Evolutionary conservation across 2,329 filamentous ascomycete species (phyloP).

Genomic region (Helicocarpus griseus): DNA sequence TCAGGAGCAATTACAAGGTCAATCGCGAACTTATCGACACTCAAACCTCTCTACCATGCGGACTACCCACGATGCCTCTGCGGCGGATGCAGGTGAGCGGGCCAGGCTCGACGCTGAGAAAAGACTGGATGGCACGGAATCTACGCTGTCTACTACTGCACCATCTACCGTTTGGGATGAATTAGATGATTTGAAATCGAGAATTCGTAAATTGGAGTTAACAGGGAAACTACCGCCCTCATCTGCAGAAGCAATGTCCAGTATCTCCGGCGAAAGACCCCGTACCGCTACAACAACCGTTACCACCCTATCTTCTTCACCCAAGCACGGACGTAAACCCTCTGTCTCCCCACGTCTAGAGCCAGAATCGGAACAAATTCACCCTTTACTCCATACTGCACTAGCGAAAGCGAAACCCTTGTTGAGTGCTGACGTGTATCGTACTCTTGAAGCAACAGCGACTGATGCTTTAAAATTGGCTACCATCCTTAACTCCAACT

Average conservation of each 20-base stretch:
- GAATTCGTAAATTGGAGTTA: conserved; percentile 80
- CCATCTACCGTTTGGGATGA: conserved; percentile 97
- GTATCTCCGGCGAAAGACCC: conserved; percentile 68
- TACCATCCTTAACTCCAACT: conserved; percentile 63
- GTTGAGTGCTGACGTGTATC: conserved; percentile 62
- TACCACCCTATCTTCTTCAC: conserved; percentile 84
- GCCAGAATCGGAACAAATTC: conserved; percentile 44
- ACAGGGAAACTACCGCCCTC: conserved; percentile 79
- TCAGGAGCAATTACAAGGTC: conserved; percentile 7
- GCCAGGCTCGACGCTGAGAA: conserved; percentile 25
- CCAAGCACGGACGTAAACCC: conserved; percentile 57
- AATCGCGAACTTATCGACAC: conserved; percentile 22
- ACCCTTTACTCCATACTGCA: conserved; percentile 72
- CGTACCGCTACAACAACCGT: conserved; percentile 83
- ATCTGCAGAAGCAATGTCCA: conserved; percentile 68
- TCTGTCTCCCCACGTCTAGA: conserved; percentile 28
- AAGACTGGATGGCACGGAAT: conserved; percentile 62
- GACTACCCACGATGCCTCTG: conserved; percentile 26
- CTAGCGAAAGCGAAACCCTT: conserved; percentile 66
- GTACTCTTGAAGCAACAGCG: conserved; percentile 69
- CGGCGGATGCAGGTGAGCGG: conserved; percentile 26
- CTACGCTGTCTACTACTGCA: conserved; percentile 75
- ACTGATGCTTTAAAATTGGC: conserved; percentile 72
- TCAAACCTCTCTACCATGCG: conserved; percentile 27
- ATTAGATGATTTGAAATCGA: conserved; percentile 85